Evolutionary conservation across 495 filamentous ascomycete species (phyloP), one percentile per base, ranked within the genome.

Genomic region (Aspergillus hancockii): DNA sequence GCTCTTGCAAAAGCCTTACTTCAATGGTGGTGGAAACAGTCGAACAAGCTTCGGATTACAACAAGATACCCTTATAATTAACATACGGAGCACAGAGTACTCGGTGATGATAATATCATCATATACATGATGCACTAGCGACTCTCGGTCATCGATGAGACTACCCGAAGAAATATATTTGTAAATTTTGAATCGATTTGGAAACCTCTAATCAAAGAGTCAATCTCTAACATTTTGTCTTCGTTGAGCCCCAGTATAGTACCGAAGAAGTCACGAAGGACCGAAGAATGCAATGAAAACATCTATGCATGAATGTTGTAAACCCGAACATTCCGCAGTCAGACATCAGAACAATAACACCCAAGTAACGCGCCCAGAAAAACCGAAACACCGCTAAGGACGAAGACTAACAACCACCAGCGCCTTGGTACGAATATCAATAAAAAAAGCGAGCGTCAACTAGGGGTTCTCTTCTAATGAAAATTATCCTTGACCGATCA

Each of bases 331-430:
- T 58, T 55, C 47, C 46, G 41, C 54, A 55, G 36, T 47, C 46
- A 58, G 54, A 60, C 54, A 59, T 55, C 31, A 61, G 60, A 13
- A 49, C 54, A 56, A 55, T 58, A 71, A 65, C 63, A 57, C 55
- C 57, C 59, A 67, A 65, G 56, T 54, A 65, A 63, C 65, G 60
- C 66, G 68, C 65, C 62, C 49, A 49, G 54, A 60, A 57, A 64
- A 61, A 64, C 49, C 58, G 63, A 32, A 46, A 43, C 69, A 74
- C 65, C 69, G 70, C 71, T 63, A 72, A 68, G 58, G 45, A 61
- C 47, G 58, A 63, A 68, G 47, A 68, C 64, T 60, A 68, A 59
- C 56, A 75, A 69, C 74, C 75, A 73, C 75, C 71, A 75, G 71
- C 73, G 75, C 75, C 74, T 61, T 59, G 54, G 69, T 57, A 56